A percentile compares a stretch with the other conserved stretches of the same genome.
Conservation (phyloP, 495 filamentous ascomycete species). For the Penicillium canescens region DNA sequence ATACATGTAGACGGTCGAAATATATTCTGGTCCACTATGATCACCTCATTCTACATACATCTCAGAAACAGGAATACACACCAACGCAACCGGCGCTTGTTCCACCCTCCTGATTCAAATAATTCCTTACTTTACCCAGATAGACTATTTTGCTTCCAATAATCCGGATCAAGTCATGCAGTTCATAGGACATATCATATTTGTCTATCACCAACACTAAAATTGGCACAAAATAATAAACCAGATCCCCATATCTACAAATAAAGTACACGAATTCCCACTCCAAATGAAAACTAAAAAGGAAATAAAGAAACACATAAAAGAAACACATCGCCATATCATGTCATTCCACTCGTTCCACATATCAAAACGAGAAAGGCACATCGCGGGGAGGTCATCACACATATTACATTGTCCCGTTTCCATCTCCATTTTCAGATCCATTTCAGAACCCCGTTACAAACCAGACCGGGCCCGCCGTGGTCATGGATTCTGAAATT, state of each 20-base stretch:
- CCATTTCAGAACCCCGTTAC: not conserved
- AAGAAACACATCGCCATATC: constrained; percentile 4
- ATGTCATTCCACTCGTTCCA: constrained; percentile 9
- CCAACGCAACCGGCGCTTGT: too few species aligned
- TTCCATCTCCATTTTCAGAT: constrained; percentile 12
- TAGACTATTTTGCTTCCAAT: too few species aligned
- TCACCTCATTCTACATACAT: too few species aligned
- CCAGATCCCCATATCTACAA: constrained; percentile 19
- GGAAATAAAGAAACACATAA: not conserved
- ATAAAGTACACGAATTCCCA: constrained; percentile 9
- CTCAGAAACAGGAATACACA: too few species aligned
- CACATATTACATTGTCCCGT: constrained; percentile 18
- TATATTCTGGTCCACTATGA: not conserved
- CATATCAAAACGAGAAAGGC: constrained; percentile 6
- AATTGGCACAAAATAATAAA: not conserved
- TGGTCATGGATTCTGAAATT: constrained; percentile 13
- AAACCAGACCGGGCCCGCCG: constrained; percentile 36
- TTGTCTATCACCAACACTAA: not conserved
- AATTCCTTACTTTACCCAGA: too few species aligned
- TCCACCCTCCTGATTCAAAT: too few species aligned
- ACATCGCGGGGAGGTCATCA: constrained; percentile 17
- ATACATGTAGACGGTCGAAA: not conserved
- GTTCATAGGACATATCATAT: not conserved
- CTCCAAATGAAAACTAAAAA: not conserved
- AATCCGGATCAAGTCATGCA: too few species aligned